A percentile compares a stretch with the other conserved stretches of the same genome.
phyloP scores from a whole-genome alignment of 176 grass and related monocot genomes.

The Tillandsia leiboldiana region DNA sequence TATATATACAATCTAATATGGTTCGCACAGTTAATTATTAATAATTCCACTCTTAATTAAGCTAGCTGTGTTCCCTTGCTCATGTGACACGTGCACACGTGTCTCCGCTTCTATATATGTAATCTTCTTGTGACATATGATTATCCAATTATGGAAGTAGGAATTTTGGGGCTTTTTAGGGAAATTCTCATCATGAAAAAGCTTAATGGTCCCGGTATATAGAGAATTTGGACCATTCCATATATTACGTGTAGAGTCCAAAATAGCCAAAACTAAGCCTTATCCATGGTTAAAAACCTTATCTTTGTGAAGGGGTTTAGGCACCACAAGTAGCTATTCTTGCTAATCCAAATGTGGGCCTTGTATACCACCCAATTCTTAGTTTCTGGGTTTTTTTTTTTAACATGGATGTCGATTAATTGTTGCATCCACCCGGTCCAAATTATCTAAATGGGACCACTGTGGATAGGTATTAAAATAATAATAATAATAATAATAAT shows the following conservation, averaged over 20 bases:
- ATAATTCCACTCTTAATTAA: too few relatives aligned
- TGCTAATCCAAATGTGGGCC: background rate
- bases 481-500: too few relatives aligned
- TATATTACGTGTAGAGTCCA: background rate
- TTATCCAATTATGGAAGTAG: constrained; percentile 4
- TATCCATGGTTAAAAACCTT: background rate
- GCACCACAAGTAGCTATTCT: background rate
- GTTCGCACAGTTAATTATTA: too few relatives aligned
- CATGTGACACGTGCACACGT: too few relatives aligned
- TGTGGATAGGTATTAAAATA: too few relatives aligned
- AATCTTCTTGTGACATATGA: background rate
- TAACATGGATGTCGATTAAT: background rate
- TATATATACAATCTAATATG: too few relatives aligned
- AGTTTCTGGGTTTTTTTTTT: too few relatives aligned
- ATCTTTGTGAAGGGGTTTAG: background rate
- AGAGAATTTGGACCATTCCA: background rate
- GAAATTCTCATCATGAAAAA: background rate
- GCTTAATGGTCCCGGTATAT: background rate
- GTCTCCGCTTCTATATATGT: too few relatives aligned
- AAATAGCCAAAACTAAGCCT: background rate
- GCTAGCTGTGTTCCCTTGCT: too few relatives aligned
- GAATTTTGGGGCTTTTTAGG: background rate
- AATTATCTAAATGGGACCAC: too few relatives aligned
- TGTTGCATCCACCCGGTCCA: background rate
- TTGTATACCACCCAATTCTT: background rate